phyloP scores from a whole-genome alignment of 2,329 filamentous ascomycete species.

The Chaetomiaceae sp. region DNA sequence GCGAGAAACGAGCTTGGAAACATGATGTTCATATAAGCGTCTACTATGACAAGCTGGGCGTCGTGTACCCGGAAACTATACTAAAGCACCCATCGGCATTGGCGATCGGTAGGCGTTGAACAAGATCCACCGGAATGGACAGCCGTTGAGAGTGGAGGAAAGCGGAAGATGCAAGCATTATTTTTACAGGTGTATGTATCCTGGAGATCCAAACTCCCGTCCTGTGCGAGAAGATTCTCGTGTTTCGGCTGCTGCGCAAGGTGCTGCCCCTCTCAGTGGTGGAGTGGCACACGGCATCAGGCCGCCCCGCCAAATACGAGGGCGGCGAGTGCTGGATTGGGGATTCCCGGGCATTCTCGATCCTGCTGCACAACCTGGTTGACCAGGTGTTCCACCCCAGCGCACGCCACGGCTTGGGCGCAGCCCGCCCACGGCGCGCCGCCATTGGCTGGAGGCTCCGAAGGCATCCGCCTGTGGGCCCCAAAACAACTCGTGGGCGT shows the following conservation, averaged over 20 bases:
- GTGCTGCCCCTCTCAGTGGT: constrained; percentile 6
- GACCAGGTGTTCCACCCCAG: constrained; percentile 8
- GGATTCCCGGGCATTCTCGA: constrained; percentile 4
- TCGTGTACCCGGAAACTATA: background rate
- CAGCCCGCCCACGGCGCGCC: constrained; percentile 8
- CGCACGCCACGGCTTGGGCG: constrained; percentile 12
- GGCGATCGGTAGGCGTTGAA: background rate
- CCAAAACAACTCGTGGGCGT: constrained; percentile 6
- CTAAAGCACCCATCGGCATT: background rate
- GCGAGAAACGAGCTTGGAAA: background rate
- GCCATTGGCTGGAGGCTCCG: constrained; percentile 17
- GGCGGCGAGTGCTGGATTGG: constrained; percentile 10
- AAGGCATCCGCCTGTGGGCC: constrained; percentile 14
- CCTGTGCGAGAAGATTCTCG: background rate
- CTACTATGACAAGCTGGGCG: background rate
- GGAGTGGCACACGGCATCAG: background rate
- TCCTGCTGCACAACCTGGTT: constrained; percentile 7
- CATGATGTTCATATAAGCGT: background rate
- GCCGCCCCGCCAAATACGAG: constrained; percentile 13
- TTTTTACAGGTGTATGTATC: too few species aligned
- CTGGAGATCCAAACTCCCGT: too few species aligned
- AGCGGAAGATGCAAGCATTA: background rate
- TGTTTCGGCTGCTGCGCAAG: constrained; percentile 6
- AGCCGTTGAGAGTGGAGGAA: background rate
- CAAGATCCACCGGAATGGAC: background rate